Evolutionary conservation across 805 yeast species (phyloP).

Genomic region (Candida montana): DNA sequence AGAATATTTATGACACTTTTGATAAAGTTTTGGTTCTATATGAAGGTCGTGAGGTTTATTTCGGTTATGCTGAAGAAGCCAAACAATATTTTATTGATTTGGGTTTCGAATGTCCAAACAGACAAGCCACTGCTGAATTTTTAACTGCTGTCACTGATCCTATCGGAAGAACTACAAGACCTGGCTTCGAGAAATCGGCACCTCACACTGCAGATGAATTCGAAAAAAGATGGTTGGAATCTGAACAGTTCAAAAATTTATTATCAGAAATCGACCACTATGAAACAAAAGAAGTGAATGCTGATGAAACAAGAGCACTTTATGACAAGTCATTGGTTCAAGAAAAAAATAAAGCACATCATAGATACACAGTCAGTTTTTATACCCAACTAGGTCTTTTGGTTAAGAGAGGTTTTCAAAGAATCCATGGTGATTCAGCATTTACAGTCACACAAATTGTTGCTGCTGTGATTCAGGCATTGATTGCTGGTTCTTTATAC

Average conservation of each 20-base stretch:
- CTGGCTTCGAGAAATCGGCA: constrained; percentile 45
- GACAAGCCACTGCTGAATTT: constrained; percentile 71
- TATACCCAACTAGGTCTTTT: constrained; percentile 45
- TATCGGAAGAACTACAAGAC: constrained; percentile 44
- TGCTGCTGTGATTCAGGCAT: constrained; percentile 44
- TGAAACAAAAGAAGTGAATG: constrained; percentile 21
- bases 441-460: constrained; percentile 29
- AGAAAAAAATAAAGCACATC: constrained; percentile 25
- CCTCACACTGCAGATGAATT: constrained; percentile 64
- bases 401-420: constrained; percentile 47
- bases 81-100: constrained; percentile 53
- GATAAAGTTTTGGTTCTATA: constrained; percentile 59
- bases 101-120: constrained; percentile 60
- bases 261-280: constrained; percentile 42
- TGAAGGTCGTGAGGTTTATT: constrained; percentile 58
- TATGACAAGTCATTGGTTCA: constrained; percentile 27
- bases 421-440: constrained; percentile 54
- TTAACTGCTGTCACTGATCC: constrained; percentile 71
- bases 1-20: constrained; percentile 57
- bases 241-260: constrained; percentile 37
- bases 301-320: constrained; percentile 29
- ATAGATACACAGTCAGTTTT: constrained; percentile 26
- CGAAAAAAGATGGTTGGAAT: constrained; percentile 50
- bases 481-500: constrained; percentile 59
- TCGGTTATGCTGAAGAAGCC: constrained; percentile 52